Evolutionary conservation across 129 eudicot species (phyloP).

Genomic region (Arctium lappa): DNA sequence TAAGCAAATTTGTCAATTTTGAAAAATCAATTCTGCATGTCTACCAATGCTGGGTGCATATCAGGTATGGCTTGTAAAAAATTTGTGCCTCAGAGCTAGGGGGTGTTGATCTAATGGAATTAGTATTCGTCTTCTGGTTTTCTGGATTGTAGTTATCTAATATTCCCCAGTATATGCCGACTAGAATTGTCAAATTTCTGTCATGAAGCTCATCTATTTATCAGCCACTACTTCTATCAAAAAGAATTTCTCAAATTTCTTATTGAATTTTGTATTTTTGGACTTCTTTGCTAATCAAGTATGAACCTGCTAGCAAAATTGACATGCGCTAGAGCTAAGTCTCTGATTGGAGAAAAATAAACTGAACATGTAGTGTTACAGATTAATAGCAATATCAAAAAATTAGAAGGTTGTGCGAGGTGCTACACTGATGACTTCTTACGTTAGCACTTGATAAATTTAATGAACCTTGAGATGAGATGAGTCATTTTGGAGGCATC

Average conservation of each 20-base stretch:
- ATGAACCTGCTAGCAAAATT: background rate
- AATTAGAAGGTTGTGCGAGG: background rate
- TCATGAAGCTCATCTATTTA: background rate
- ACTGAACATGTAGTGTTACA: background rate
- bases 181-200: background rate
- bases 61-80: background rate
- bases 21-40: background rate
- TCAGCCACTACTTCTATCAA: background rate
- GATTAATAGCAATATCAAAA: background rate
- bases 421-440: background rate
- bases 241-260: background rate
- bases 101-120: background rate
- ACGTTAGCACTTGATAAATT: background rate
- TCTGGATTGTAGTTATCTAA: background rate
- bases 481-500: background rate
- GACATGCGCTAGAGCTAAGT: background rate
- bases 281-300: background rate
- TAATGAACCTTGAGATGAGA: background rate
- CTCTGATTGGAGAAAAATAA: background rate
- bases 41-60: background rate
- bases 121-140: background rate
- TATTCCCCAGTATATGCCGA: background rate
- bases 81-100: background rate
- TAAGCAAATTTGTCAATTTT: background rate
- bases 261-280: background rate